Base-by-base conservation (phyloP, 2,329 filamentous ascomycete genomes). In the Penicillium sp. region DNA sequence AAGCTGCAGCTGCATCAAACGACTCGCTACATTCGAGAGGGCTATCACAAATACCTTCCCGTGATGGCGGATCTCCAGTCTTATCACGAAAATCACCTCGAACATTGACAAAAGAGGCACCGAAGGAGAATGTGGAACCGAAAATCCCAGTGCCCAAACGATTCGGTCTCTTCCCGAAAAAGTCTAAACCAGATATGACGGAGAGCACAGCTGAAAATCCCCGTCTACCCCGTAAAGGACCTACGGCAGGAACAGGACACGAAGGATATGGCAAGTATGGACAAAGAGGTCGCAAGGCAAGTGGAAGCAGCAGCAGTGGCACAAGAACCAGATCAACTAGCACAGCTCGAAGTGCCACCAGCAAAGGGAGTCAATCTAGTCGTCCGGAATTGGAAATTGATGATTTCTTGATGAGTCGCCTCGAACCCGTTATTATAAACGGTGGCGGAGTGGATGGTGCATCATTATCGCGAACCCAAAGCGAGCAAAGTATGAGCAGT, bases 221-320 rank as follows among this genome's bases (percentile, higher is more conserved):
- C 36, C 85, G 81, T 58, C 67, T 77, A 7, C 56, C 77, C 22
- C 83, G 88, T 27, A 93, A 91, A 72, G 92, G 93, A 0, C 93
- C 93, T 21, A 85, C 83, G 14, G 93, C 93, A 39, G 93, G 93
- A n/a, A 97, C 93, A 36, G 93, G 93, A 0, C 92, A 97, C 66
- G 93, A 97, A 75, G 77, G 76, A 27, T 81, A 82, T 60, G 77
- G 77, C 11, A 80, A 72, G 60, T 78, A 80, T 63, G 69, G 70
- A 4, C 71, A 73, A 51, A 70, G 77, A 40, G 77, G 77, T 42
- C 72, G 78, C 48, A 77, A 74, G 55, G 49, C 69, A 47, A 79
- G 77, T 49, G 63, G 71, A 45, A 69, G 74, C 51, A 77, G 70
- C 59, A 73, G 62, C 31, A 76, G 65, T 45, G 70, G 70, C 13